Percentiles rank a stretch among this genome's conserved stretches.
phyloP scores from a whole-genome alignment of 768 basidiomycete species.

The Botryobasidium botryosum region DNA sequence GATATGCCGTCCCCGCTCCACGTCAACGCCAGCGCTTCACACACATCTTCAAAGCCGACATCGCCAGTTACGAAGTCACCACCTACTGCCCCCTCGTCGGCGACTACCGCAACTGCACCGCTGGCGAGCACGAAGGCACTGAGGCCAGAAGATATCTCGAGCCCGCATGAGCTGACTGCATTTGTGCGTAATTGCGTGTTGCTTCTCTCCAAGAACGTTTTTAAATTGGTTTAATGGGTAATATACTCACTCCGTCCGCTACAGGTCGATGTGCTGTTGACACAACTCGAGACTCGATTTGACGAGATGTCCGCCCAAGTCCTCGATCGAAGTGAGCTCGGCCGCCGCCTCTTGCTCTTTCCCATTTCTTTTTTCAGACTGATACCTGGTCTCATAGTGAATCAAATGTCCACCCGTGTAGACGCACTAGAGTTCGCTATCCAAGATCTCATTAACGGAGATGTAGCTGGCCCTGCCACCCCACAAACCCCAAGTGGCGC shows the following conservation, averaged over 20 bases:
- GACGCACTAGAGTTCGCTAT: slow-evolving; percentile 81
- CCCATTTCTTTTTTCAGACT: slow-evolving; percentile 5
- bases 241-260: background rate
- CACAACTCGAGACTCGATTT: slow-evolving; percentile 79
- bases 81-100: background rate
- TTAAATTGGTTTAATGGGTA: slow-evolving; percentile 1
- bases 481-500: background rate
- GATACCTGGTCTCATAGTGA: slow-evolving; percentile 41
- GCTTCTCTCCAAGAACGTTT: background rate
- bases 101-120: slow-evolving; percentile 1
- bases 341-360: slow-evolving; percentile 10
- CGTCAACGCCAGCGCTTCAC: background rate
- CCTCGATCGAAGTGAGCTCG: slow-evolving; percentile 52
- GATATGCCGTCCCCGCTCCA: too few relatives aligned
- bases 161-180: slow-evolving; percentile 85
- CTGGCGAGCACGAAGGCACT: too few relatives aligned
- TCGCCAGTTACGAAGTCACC: background rate
- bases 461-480: background rate
- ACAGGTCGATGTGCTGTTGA: slow-evolving; percentile 76
- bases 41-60: background rate
- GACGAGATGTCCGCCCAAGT: slow-evolving; percentile 89
- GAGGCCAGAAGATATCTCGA: slow-evolving; percentile 56
- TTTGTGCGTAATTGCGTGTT: slow-evolving; percentile 43
- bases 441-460: slow-evolving; percentile 71
- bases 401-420: slow-evolving; percentile 80